A percentile compares a stretch with the other conserved stretches of the same genome.
These are phyloP conservation scores for sweet orange (Citrus sinensis) DNA, from an alignment of 345 rosid species.

Conservation along the genomic window DVS_A1.0 CM039165.1:36665501-36666000, in stretches of 20 bases:
- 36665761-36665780: background rate
- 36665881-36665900: background rate
- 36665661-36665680: background rate
- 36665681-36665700: background rate
- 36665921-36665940: background rate
- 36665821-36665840: background rate
- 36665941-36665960: background rate
- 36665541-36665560: constrained; percentile 3
- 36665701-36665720: background rate
- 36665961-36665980: background rate
- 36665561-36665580: background rate
- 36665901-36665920: background rate
- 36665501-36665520: constrained; percentile 70
- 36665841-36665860: background rate
- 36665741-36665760: background rate
- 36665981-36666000: background rate
- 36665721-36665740: background rate
- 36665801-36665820: background rate
- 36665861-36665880: background rate
- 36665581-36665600: background rate
- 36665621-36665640: background rate
- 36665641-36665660: background rate
- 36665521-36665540: constrained; percentile 65
- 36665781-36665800: background rate
- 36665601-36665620: background rate